Evolutionary conservation across 768 basidiomycete genomes (phyloP), one percentile per base, ranked within the genome.

Genomic region (Suillus decipiens): DNA sequence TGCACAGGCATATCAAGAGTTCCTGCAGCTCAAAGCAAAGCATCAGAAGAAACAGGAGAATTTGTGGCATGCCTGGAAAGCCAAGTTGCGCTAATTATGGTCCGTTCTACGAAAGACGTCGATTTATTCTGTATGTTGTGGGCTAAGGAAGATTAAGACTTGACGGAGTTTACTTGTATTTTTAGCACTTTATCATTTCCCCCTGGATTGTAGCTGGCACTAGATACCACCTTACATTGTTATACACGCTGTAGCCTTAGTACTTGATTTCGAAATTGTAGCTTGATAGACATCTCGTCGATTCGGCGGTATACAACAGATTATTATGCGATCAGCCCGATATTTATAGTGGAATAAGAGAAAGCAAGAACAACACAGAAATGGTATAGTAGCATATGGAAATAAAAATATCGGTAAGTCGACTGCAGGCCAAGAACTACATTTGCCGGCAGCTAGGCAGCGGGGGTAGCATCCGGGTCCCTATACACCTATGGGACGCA

Each of bases 11-110:
- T 89, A 84, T 69, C 78, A 76, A 41, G 81, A 89, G 67, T 91
- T 83, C 71, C 75, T 80, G 62, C 80, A 84, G 70, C 73, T 87
- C 66, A 82, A 77, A 65, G 76, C 80, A 56, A 82, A 79, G 62
- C 81, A 84, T 62, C 82, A 82, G 71, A 79, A 82, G 70, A 80
- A 81, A 59, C 80, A 86, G 61, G 88, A 90, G 72, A 81, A 76
- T 51, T 73, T 88, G 68, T 90, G 87, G 86, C 79, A 75, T 60
- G 76, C 80, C 34, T 83, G 80, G 82, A 76, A 71, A 63, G 71
- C 75, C 45, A 76, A 65, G 59, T 37, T 64, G 43, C 68, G 64
- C 55, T 74, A 59, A 65, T 22, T 60, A 19, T 34, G n/a, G 54
- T 33, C 12, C 8, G 15, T n/a, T 50, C 28, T 33, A 51, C 28